These are phyloP conservation scores for Picea glauca DNA, from an alignment of 75 land plant species.

Conservation along the genomic window DNA sequence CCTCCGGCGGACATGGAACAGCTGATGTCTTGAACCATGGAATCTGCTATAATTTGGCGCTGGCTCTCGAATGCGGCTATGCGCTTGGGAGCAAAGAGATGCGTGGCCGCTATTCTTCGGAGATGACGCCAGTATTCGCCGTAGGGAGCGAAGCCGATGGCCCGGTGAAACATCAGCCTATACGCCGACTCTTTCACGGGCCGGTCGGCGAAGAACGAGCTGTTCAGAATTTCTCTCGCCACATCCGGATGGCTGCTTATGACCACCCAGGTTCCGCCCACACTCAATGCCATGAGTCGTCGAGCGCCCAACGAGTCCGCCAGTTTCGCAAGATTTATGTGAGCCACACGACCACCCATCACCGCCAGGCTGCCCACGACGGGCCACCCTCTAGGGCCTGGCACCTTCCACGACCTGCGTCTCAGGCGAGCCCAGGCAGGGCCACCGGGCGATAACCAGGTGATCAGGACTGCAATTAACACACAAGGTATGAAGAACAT, in stretches of 20 bases:
- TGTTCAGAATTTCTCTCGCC: slow-evolving; percentile 56
- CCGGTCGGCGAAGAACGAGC: slow-evolving; percentile 58
- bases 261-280: slow-evolving; percentile 49
- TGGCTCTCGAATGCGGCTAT: slow-evolving; percentile 29
- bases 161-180: slow-evolving; percentile 63
- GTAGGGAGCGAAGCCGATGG: slow-evolving; percentile 76
- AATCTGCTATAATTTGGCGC: slow-evolving; percentile 16
- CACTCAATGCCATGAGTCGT: slow-evolving; percentile 53
- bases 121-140: slow-evolving; percentile 71
- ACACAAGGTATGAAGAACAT: too few relatives aligned
- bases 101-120: slow-evolving; percentile 55
- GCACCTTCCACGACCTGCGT: slow-evolving; percentile 12
- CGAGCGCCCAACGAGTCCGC: slow-evolving; percentile 25
- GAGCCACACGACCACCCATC: slow-evolving; percentile 35
- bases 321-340: slow-evolving; percentile 43
- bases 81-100: slow-evolving; percentile 52
- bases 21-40: slow-evolving; percentile 26
- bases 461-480: too few relatives aligned
- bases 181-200: slow-evolving; percentile 74
- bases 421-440: slow-evolving; percentile 44
- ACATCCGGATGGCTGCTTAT: slow-evolving; percentile 45
- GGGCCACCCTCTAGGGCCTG: slow-evolving; percentile 59
- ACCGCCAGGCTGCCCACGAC: slow-evolving; percentile 38
- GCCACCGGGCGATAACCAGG: slow-evolving; percentile 58
- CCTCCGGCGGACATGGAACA: slow-evolving; percentile 1